A percentile compares a stretch with the other conserved stretches of the same genome.
These are phyloP conservation scores for Cucurbita ficifolia DNA, from an alignment of 306 rosid species.

Conservation along the genomic window DNA sequence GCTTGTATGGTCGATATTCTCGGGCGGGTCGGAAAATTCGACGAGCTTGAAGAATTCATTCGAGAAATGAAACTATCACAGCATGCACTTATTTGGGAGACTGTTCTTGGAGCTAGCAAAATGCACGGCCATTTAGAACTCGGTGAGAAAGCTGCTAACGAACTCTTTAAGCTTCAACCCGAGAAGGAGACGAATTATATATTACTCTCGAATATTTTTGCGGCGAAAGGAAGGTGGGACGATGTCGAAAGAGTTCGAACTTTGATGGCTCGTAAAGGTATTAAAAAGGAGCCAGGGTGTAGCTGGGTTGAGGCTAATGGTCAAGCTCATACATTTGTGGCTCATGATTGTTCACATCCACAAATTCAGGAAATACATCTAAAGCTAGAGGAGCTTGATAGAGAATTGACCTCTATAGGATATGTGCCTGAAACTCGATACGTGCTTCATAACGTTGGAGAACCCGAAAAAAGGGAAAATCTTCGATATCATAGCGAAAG, in stretches of 20 bases:
- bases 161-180: conserved; percentile 27
- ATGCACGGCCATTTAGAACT: conserved; percentile 18
- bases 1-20: conserved; percentile 38
- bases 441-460: conserved; percentile 17
- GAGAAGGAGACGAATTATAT: conserved; percentile 19
- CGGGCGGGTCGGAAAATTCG: conserved; percentile 23
- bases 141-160: conserved; percentile 25
- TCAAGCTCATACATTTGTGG: conserved; percentile 19
- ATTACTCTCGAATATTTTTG: conserved; percentile 28
- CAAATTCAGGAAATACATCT: conserved; percentile 15
- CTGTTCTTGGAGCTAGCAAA: conserved; percentile 29
- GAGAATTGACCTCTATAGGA: conserved; percentile 1
- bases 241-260: conserved; percentile 19
- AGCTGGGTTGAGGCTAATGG: conserved; percentile 28
- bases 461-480: conserved; percentile 13
- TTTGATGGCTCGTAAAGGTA: conserved; percentile 22
- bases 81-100: conserved; percentile 24
- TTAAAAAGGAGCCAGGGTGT: conserved; percentile 33
- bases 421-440: conserved; percentile 16
- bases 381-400: conserved; percentile 18
- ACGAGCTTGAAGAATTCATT: conserved; percentile 23
- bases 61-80: conserved; percentile 17
- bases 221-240: conserved; percentile 22
- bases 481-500: conserved; percentile 24
- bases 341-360: conserved; percentile 27